phyloP scores from a whole-genome alignment of 2,329 filamentous ascomycete genomes.

The Hypoxylon sp. region DNA sequence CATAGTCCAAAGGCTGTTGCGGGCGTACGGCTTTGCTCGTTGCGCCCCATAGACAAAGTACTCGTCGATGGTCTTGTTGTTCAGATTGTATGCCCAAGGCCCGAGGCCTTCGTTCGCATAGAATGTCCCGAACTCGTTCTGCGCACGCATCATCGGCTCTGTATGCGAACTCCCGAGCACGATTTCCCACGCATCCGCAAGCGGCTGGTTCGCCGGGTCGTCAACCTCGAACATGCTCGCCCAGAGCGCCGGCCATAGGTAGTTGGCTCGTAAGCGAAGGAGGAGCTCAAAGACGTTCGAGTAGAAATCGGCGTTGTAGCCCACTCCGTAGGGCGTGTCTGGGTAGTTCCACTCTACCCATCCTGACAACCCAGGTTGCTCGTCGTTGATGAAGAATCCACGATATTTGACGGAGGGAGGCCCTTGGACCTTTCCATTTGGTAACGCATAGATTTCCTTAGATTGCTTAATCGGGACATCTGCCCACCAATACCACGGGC shows the following conservation, averaged over 20 bases:
- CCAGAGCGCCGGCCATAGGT: conserved; percentile 81
- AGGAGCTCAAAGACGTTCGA: conserved; percentile 77
- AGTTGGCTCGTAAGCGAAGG: conserved; percentile 77
- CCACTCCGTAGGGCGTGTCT: conserved; percentile 60
- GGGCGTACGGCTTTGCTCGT: conserved; percentile 74
- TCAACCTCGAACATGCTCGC: conserved; percentile 79
- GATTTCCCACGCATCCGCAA: conserved; percentile 79
- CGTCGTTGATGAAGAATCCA: conserved; percentile 78
- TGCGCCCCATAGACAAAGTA: conserved; percentile 77
- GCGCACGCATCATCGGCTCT: conserved; percentile 75
- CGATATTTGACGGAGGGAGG: conserved; percentile 75
- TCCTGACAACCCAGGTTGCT: conserved; percentile 74
- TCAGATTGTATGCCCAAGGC: conserved; percentile 76
- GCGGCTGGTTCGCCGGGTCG: conserved; percentile 74
- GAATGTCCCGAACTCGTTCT: conserved; percentile 67
- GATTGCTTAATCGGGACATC: conserved; percentile 68
- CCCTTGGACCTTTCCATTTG: conserved; percentile 66
- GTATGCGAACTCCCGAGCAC: conserved; percentile 80
- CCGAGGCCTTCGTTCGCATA: conserved; percentile 61
- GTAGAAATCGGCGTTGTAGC: conserved; percentile 74
- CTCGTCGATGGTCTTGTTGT: conserved; percentile 74
- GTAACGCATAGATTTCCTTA: conserved; percentile 66
- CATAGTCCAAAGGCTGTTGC: conserved; percentile 74
- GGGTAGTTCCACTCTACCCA: conserved; percentile 66
- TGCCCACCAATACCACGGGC: conserved; percentile 77